These are phyloP conservation scores for Debaryomyces psychrophilus DNA, from an alignment of 1,139 yeast species.

Conservation along the genomic window DNA sequence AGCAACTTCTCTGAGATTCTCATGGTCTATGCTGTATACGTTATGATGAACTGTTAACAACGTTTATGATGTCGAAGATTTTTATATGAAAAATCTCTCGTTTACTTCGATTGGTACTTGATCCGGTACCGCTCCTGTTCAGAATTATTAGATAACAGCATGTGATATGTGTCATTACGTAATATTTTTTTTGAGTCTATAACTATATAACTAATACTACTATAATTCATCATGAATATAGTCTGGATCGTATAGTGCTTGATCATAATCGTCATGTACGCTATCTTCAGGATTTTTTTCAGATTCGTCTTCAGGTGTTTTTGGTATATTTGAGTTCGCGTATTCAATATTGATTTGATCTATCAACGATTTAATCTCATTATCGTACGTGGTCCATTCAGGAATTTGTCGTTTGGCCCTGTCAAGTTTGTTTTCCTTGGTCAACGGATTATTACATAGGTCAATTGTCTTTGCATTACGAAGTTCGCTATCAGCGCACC, in stretches of 20 bases:
- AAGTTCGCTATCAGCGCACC: conserved; percentile 76
- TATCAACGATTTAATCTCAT: conserved; percentile 36
- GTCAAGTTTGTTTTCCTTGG: conserved; percentile 75
- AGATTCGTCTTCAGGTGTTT: neutral
- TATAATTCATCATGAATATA: conserved; percentile 16
- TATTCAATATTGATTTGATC: conserved; percentile 3
- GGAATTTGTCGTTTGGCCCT: conserved; percentile 75
- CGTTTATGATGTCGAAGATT: neutral
- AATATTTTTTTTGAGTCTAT: conserved; percentile 1
- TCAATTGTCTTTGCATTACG: conserved; percentile 75
- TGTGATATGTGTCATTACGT: conserved; percentile 9
- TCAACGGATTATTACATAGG: conserved; percentile 78
- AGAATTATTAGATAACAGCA: conserved; percentile 2
- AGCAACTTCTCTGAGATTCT: conserved; percentile 50
- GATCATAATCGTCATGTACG: neutral
- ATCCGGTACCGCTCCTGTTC: conserved; percentile 9
- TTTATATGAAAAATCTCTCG: conserved; percentile 2
- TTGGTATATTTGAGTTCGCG: too few species aligned
- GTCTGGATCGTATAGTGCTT: conserved; percentile 5
- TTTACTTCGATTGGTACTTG: neutral
- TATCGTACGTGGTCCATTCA: conserved; percentile 73
- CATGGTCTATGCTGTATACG: conserved; percentile 27
- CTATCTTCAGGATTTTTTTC: neutral
- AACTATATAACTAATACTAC: neutral
- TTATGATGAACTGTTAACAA: neutral